These are phyloP conservation scores for Agaricus sinodeliciosus DNA, from an alignment of 768 basidiomycete genomes.

Conservation along the genomic window DNA sequence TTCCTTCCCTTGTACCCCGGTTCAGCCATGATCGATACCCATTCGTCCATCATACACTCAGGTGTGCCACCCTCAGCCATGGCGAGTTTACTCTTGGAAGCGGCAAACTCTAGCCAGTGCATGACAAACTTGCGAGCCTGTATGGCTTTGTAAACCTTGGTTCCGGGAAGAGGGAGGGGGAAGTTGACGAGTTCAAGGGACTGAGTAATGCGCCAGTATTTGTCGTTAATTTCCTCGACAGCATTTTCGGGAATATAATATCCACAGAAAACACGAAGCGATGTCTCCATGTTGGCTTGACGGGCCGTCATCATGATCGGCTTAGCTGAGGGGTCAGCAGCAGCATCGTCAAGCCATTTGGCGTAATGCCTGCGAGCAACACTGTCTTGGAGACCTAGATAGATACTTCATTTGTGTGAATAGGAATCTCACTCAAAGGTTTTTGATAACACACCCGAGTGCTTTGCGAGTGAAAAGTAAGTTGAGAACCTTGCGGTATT, in stretches of 20 bases:
- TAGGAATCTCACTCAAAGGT: not conserved
- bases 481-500: constrained; percentile 90
- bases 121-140: constrained; percentile 85
- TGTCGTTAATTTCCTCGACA: constrained; percentile 76
- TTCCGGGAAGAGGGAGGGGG: constrained; percentile 90
- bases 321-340: constrained; percentile 40
- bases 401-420: constrained; percentile 46
- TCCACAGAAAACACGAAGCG: constrained; percentile 93
- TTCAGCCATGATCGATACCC: constrained; percentile 71
- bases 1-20: constrained; percentile 67
- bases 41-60: constrained; percentile 88
- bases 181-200: constrained; percentile 99
- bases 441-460: constrained; percentile 55
- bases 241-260: constrained; percentile 79
- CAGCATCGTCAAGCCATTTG: constrained; percentile 60
- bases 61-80: constrained; percentile 79
- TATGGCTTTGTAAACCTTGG: constrained; percentile 91
- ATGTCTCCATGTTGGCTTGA: constrained; percentile 95
- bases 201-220: constrained; percentile 94
- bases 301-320: constrained; percentile 90
- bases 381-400: constrained; percentile 75
- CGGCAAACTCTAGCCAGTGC: constrained; percentile 74
- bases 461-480: constrained; percentile 91
- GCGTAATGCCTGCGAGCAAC: constrained; percentile 73
- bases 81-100: constrained; percentile 68